These are phyloP conservation scores for Glycine latifolia DNA, from an alignment of 306 rosid species.

Conservation along the genomic window DNA sequence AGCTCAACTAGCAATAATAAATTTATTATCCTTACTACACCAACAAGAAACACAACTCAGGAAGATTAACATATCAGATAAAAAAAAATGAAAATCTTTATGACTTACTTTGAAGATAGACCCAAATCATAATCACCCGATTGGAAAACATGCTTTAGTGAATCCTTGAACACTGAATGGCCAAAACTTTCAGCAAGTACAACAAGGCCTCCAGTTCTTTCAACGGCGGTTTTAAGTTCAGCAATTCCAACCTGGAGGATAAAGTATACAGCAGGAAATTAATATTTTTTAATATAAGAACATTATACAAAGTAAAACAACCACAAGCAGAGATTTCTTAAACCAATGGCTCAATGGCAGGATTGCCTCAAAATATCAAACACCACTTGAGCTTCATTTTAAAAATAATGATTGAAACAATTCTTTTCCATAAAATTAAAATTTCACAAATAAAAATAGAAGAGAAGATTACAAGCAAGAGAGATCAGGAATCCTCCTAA, in stretches of 20 bases:
- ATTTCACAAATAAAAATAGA: slow-evolving; percentile 28
- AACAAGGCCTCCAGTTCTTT: slow-evolving; percentile 95
- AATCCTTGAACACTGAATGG: slow-evolving; percentile 88
- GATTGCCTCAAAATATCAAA: background rate
- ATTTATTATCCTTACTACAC: slow-evolving; percentile 24
- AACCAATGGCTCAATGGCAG: background rate
- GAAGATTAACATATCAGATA: slow-evolving; percentile 14
- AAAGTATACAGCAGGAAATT: slow-evolving; percentile 36
- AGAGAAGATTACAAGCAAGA: slow-evolving; percentile 26
- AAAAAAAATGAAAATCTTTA: slow-evolving; percentile 30
- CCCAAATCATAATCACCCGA: slow-evolving; percentile 85
- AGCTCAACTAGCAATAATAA: slow-evolving; percentile 32
- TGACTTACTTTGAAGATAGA: slow-evolving; percentile 85
- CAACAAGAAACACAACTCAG: slow-evolving; percentile 11
- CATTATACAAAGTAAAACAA: slow-evolving; percentile 14
- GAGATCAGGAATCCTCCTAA: slow-evolving; percentile 8
- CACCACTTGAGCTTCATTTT: background rate
- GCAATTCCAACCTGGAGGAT: slow-evolving; percentile 89
- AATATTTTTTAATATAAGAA: slow-evolving; percentile 35
- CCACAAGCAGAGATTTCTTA: slow-evolving; percentile 20
- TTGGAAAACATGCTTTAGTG: slow-evolving; percentile 81
- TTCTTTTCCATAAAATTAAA: slow-evolving; percentile 1
- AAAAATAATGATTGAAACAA: slow-evolving; percentile 10
- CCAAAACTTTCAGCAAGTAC: slow-evolving; percentile 99
- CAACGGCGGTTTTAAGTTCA: slow-evolving; percentile 93